A percentile compares a stretch with the other conserved stretches of the same genome.
Conservation (phyloP, 2,329 filamentous ascomycete species). For the Fusarium sp. region DNA sequence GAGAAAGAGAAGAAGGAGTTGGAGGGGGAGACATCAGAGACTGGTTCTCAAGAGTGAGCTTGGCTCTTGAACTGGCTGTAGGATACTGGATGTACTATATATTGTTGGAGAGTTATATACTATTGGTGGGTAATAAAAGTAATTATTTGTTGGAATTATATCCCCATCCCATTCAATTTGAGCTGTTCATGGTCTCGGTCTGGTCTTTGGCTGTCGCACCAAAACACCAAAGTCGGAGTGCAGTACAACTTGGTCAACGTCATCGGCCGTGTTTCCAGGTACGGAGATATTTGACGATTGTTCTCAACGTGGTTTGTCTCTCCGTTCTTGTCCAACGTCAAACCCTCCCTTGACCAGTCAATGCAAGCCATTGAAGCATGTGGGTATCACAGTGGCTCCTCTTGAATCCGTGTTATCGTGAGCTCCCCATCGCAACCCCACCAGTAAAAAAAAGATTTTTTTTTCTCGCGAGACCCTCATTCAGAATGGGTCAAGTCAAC, state of each 20-base stretch:
- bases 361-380: neutral
- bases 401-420: neutral
- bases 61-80: too few relatives aligned
- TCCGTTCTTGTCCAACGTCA: neutral
- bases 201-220: neutral
- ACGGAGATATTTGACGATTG: neutral
- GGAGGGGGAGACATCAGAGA: conserved; percentile 29
- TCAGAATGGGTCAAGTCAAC: neutral
- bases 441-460: neutral
- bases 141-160: neutral
- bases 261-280: neutral
- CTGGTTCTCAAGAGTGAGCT: conserved; percentile 18
- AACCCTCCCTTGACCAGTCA: neutral
- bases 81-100: neutral
- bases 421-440: neutral
- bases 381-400: neutral
- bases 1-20: conserved; percentile 46
- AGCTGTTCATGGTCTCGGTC: neutral
- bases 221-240: neutral
- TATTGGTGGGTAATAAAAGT: neutral
- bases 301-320: too few relatives aligned
- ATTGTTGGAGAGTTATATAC: neutral
- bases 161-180: neutral
- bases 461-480: neutral
- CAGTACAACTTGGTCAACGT: too few relatives aligned